A percentile compares a stretch with the other conserved stretches of the same genome.
Evolutionary conservation across 305 asterid species (phyloP).

Genomic region (Euphrasia arctica): DNA sequence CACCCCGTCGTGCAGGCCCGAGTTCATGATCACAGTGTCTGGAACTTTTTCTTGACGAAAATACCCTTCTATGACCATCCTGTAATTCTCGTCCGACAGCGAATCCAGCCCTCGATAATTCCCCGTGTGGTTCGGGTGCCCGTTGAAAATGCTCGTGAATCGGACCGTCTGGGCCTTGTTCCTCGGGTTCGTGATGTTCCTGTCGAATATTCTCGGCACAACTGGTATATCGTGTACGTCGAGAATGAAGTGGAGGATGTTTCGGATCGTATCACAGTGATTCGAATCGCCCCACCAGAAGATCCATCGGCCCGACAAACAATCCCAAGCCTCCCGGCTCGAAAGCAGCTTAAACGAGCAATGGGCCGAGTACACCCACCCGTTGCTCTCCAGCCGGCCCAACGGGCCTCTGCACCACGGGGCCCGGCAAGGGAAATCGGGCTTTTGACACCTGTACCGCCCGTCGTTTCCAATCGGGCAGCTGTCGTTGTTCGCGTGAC

Average conservation of each 20-base stretch:
- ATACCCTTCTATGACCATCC: slow-evolving; percentile 49
- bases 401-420: slow-evolving; percentile 88
- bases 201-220: slow-evolving; percentile 70
- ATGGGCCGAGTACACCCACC: slow-evolving; percentile 91
- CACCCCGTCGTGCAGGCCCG: slow-evolving; percentile 88
- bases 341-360: slow-evolving; percentile 76
- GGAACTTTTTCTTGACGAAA: slow-evolving; percentile 52
- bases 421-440: slow-evolving; percentile 49
- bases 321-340: slow-evolving; percentile 61
- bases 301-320: slow-evolving; percentile 71
- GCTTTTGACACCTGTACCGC: slow-evolving; percentile 67
- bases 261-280: slow-evolving; percentile 83
- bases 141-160: slow-evolving; percentile 87
- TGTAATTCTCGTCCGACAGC: slow-evolving; percentile 41
- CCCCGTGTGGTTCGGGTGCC: slow-evolving; percentile 59
- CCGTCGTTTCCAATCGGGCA: slow-evolving; percentile 73
- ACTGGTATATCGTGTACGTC: slow-evolving; percentile 38
- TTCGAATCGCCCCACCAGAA: slow-evolving; percentile 99
- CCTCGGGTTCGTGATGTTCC: slow-evolving; percentile 75
- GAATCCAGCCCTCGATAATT: slow-evolving; percentile 84
- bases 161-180: slow-evolving; percentile 58
- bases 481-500: slow-evolving; percentile 66
- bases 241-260: slow-evolving; percentile 71
- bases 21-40: slow-evolving; percentile 81
- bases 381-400: slow-evolving; percentile 78